A percentile compares a stretch with the other conserved stretches of the same genome.
phyloP scores from a whole-genome alignment of 2,329 filamentous ascomycete genomes.

The Pyricularia grisea region DNA sequence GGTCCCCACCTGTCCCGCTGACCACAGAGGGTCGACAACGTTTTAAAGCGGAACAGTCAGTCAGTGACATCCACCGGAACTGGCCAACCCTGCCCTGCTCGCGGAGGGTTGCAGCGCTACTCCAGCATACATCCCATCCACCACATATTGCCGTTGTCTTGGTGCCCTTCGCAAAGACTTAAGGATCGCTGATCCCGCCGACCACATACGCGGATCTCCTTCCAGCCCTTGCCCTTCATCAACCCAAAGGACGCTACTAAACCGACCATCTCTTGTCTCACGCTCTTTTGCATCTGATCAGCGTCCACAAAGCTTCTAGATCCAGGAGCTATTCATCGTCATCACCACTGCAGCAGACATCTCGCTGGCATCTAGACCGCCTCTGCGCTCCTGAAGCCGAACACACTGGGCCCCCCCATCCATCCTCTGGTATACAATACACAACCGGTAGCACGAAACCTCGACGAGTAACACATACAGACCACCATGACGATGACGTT shows the following conservation, averaged over 20 bases:
- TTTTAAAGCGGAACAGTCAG: not conserved
- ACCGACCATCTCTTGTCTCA: conserved; percentile 31
- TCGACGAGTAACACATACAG: conserved; percentile 14
- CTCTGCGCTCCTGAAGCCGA: not conserved
- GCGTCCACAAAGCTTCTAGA: conserved; percentile 21
- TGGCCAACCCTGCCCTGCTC: not conserved
- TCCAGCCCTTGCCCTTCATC: conserved; percentile 13
- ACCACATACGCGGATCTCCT: conserved; percentile 20
- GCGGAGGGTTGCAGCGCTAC: not conserved
- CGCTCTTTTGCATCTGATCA: conserved; percentile 43
- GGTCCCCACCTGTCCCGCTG: conserved; percentile 4
- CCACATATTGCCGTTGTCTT: not conserved
- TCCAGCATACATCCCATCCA: not conserved
- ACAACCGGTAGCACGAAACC: conserved; percentile 11
- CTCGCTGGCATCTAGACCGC: conserved; percentile 8
- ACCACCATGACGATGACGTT: conserved; percentile 90
- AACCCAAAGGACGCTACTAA: conserved; percentile 18
- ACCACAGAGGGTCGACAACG: conserved; percentile 4
- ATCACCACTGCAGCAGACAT: conserved; percentile 7
- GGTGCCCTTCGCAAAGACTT: conserved; percentile 35
- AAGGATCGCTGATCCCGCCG: conserved; percentile 50
- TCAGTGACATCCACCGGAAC: not conserved
- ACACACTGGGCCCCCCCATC: not conserved
- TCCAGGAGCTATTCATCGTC: conserved; percentile 9
- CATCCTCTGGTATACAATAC: conserved; percentile 4